Base-by-base conservation (phyloP, 2,329 filamentous ascomycete genomes). In the Ophiostoma piceae region DNA sequence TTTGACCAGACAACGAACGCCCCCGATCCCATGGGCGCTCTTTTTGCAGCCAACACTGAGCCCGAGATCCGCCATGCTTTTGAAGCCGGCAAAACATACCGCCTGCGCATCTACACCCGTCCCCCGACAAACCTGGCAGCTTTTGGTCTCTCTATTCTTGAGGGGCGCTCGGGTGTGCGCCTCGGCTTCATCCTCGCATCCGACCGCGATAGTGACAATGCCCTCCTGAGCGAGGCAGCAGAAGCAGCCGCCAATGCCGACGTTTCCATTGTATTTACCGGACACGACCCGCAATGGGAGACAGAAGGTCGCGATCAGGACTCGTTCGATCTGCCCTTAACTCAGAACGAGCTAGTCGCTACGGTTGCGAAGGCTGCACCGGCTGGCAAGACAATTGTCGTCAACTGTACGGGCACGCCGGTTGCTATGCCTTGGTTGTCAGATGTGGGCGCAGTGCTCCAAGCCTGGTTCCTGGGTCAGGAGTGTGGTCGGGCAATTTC, bases 281-380 rank as follows among this genome's bases (percentile, higher is more conserved):
- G 91, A 75, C 86, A 85, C 5, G 89, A 92, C 76, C 92, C 89
- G 88, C 90, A 92, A 75, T 90, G 88, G 1, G 90, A 92, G 77
- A 89, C 89, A 0, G 90, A 90, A 71, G 89, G 91, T 75, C 84
- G 89, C 62, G 80, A 82, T 69, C 85, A 81, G 70, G 86, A 88
- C 84, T 84, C 86, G 72, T 79, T 89, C 4, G 86, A 87, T 54
- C 80, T 79, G 43, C 79, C 84, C 72, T 84, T 80, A 57, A 85
- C 80, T 76, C 85, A 88, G 74, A 88, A 91, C 75, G 83, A 84
- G 47, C 83, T 92, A 4, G 82, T 91, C 68, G 82, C 86, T 64
- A 86, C 87, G 1, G 83, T 92, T 0, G 80, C 87, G 19, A 81
- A 82, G 19, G 87, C 85, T 3, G 91, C 91, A 75, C 83, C 87